Base-by-base conservation (phyloP, 768 basidiomycete species). In the Lactifluus subvellereus region DNA sequence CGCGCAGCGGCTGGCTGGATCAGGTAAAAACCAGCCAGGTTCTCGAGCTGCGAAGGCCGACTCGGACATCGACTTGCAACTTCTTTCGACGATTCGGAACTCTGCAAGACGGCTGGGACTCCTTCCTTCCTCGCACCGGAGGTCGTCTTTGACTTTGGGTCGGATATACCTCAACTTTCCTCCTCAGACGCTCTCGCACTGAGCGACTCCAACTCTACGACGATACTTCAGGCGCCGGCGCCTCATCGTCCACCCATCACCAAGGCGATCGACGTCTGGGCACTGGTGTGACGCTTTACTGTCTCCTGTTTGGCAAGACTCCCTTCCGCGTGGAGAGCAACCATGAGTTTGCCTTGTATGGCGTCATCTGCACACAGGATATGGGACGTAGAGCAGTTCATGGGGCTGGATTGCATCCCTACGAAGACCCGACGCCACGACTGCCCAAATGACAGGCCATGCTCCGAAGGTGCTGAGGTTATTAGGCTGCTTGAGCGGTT, bases 101-200 rank as follows among this genome's bases (percentile, higher is more conserved):
- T 98, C 10, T 87, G 89, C 35, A 91, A 92, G 74, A 88, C 92
- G 13, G 96, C 95, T 0, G 97, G 97, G 14, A 95, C 92, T 1
- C 97, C 97, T 3, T 87, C 93, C 8, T 99, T 98, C 78, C 86
- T 97, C 47, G 96, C 97, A 3, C 97, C 97, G 22, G 97, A 99
- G 75, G 86, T 98, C 64, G 85, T 97, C 49, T 86, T 82, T 69
- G 89, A 92, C 40, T 75, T 75, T 38, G 71, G 71, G 13, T 69
- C 69, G 57, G 68, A 43, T 61, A 70, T 54, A 56, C 64, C 53
- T 42, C 61, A 64, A 11, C 58, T 62, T 11, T 70, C 67, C 30
- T 59, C 67, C 52, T 68, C 69, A 68, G 75, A 50, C 71, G 74
- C 11, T 72, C 71, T 32, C 75, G 72, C 30, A 74, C 73, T 22